Percentiles rank a stretch among this genome's conserved stretches.
Conservation (phyloP, 495 filamentous ascomycete genomes). For the Choiromyces venosus region DNA sequence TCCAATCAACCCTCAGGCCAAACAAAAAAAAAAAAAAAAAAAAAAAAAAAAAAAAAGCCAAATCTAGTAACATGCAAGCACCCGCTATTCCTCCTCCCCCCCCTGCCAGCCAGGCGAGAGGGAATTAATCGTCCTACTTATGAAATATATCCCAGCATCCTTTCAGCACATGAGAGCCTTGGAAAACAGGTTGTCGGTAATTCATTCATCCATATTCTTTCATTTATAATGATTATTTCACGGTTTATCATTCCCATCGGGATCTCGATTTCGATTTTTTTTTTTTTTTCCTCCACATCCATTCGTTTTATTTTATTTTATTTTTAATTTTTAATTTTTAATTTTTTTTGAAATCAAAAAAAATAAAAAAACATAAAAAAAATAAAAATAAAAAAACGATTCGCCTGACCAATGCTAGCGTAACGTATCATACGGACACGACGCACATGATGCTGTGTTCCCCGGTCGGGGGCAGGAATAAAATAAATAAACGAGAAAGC, state of each 20-base stretch:
- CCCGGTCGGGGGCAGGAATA: neutral
- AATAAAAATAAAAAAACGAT: too few species aligned
- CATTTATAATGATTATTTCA: constrained; percentile 1
- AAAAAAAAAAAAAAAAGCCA: too few species aligned
- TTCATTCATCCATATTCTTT: neutral
- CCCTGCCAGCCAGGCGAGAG: neutral
- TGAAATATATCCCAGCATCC: neutral
- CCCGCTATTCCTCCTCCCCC: neutral
- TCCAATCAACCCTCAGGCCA: neutral
- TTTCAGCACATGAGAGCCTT: neutral
- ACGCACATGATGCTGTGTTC: constrained; percentile 1
- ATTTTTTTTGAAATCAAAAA: too few species aligned
- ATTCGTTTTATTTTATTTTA: too few species aligned
- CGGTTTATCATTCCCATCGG: neutral
- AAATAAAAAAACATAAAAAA: too few species aligned
- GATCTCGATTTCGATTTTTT: neutral
- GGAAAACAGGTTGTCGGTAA: neutral
- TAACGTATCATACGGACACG: neutral
- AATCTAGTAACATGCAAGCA: neutral
- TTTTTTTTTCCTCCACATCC: neutral
- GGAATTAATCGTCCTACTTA: neutral
- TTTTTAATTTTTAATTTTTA: too few species aligned
- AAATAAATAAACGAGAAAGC: neutral
- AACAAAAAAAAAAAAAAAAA: too few species aligned
- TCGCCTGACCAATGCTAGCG: neutral